These are phyloP conservation scores for Leishmania amazonensis DNA, from an alignment of 208 protist genomes.

Conservation along the genomic window DNA sequence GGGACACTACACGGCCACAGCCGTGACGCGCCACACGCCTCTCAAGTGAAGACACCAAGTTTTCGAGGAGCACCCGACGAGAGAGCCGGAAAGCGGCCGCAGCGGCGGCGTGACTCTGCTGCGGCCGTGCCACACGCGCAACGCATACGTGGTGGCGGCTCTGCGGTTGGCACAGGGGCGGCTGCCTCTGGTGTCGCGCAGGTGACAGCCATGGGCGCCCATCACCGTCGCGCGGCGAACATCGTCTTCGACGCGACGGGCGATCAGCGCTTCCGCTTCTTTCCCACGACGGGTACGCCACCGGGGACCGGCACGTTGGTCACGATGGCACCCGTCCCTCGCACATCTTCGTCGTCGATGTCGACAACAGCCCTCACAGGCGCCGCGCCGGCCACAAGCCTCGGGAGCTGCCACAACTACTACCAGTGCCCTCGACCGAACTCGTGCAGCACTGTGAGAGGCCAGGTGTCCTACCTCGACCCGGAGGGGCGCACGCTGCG, in stretches of 20 bases:
- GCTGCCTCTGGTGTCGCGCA: neutral
- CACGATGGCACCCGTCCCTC: neutral
- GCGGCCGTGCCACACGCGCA: neutral
- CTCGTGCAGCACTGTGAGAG: neutral
- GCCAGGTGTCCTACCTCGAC: constrained; percentile 48
- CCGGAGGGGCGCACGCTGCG: constrained; percentile 63
- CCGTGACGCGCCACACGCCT: neutral
- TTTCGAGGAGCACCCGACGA: neutral
- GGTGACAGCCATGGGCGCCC: constrained; percentile 15
- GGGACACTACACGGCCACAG: neutral
- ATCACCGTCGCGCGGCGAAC: constrained; percentile 64
- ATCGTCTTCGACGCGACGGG: constrained; percentile 77
- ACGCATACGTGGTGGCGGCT: neutral
- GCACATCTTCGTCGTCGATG: neutral
- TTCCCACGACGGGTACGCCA: constrained; percentile 19
- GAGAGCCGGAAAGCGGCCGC: neutral
- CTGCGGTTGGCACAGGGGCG: neutral
- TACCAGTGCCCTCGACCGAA: constrained; percentile 1
- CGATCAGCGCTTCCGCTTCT: constrained; percentile 71
- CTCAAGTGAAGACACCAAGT: neutral
- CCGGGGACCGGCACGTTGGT: constrained; percentile 17
- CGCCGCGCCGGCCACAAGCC: neutral
- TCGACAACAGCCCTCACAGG: neutral
- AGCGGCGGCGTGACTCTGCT: neutral
- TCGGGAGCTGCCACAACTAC: constrained; percentile 16